phyloP scores from a whole-genome alignment of 1,284 basidiomycete genomes.

The Sanguinoderma infundibulare region DNA sequence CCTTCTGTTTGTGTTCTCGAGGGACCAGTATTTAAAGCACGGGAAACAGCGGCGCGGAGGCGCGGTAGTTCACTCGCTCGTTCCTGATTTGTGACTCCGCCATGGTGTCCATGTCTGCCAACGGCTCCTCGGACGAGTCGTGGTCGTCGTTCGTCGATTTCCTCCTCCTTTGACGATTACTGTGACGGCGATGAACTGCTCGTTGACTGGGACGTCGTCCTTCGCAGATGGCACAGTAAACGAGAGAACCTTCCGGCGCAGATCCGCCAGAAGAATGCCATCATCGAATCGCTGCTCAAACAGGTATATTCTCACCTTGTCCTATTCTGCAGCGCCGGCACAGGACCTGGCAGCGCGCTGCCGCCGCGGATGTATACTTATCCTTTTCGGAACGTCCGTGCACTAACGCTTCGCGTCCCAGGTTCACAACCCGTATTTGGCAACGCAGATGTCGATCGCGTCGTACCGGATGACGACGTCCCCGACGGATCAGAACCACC shows the following conservation, averaged over 20 bases:
- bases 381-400: slow-evolving; percentile 5
- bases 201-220: slow-evolving; percentile 32
- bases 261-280: slow-evolving; percentile 80
- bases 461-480: slow-evolving; percentile 77
- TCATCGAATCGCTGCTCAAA: slow-evolving; percentile 81
- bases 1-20: not conserved
- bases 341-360: not conserved
- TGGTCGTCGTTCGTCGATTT: slow-evolving; percentile 6
- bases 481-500: slow-evolving; percentile 68
- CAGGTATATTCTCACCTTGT: slow-evolving; percentile 50
- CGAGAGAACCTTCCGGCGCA: slow-evolving; percentile 81
- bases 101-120: slow-evolving; percentile 5
- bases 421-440: slow-evolving; percentile 79
- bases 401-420: slow-evolving; percentile 32
- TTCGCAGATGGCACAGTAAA: slow-evolving; percentile 59
- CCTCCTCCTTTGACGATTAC: slow-evolving; percentile 5
- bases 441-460: slow-evolving; percentile 76
- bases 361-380: not conserved
- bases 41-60: not conserved
- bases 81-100: not conserved
- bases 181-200: slow-evolving; percentile 35
- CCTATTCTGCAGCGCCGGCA: not conserved
- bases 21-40: not conserved
- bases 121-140: not conserved
- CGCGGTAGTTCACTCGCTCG: no score